Conservation (phyloP, 768 basidiomycete genomes). For the Tremella yokohamensis region DNA sequence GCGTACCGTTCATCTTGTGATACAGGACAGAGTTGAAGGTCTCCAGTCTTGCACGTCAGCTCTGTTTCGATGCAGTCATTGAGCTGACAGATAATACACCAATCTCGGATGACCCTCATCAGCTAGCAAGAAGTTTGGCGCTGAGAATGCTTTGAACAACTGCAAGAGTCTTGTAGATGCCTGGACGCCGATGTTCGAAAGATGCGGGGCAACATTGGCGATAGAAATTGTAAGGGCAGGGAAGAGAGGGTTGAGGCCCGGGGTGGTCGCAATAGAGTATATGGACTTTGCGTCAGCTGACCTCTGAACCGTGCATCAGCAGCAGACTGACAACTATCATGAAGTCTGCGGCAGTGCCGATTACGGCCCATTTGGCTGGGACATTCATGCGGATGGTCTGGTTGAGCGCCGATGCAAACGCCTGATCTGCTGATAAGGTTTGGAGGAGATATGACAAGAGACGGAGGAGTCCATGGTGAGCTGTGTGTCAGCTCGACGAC, state of each 20-base stretch:
- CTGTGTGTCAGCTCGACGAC: constrained; percentile 52
- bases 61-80: not conserved
- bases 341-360: constrained; percentile 77
- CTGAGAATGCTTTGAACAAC: constrained; percentile 85
- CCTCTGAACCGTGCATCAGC: not conserved
- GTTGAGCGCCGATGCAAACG: constrained; percentile 70
- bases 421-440: constrained; percentile 76
- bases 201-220: constrained; percentile 80
- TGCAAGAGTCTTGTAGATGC: constrained; percentile 80
- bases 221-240: constrained; percentile 87
- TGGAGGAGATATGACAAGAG: constrained; percentile 88
- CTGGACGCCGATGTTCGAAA: constrained; percentile 73
- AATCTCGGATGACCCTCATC: constrained; percentile 94
- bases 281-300: constrained; percentile 60
- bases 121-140: constrained; percentile 78
- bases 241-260: constrained; percentile 80
- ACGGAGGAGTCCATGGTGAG: constrained; percentile 85
- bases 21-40: constrained; percentile 81
- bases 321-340: constrained; percentile 67
- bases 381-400: constrained; percentile 60
- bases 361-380: constrained; percentile 71
- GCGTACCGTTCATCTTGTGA: constrained; percentile 59
- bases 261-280: constrained; percentile 83
- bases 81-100: constrained; percentile 74
- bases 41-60: constrained; percentile 63